Base-by-base conservation (phyloP, 352 stramenopile genomes). In the Phytophthora citricola region DNA sequence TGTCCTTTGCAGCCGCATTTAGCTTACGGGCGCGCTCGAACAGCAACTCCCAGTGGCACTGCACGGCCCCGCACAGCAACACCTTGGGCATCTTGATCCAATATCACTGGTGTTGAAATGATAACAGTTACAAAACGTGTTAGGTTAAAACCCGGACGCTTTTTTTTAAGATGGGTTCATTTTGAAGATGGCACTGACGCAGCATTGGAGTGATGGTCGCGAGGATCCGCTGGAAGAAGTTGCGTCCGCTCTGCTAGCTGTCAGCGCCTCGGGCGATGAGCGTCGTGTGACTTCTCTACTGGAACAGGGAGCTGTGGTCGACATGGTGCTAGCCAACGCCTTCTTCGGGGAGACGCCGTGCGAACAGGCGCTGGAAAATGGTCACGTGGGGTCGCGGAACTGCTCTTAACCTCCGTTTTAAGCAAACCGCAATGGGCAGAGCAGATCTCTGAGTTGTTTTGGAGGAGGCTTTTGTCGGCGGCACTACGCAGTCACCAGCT, bases 1-100 rank as follows among this genome's bases (percentile, higher is more conserved):
- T 70, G 24, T 63, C 70, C 58, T 90, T 92, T 5, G 76, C 63
- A 0, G 71, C 50, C 1, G 74, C 78, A 58, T 92, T 89, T 10
- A 95, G 74, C 66, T 92, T 93, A 24, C 81, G 69, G 46, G 76
- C 79, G 58, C 87, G 87, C 53, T 92, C 80, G 34, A 89, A 89
- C 4, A 95, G 67, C 53, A 81, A 52, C 51, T 78, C 48, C 87
- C 87, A 95, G 12, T 85, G 68, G 38, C 69, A 77, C 39, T 82
- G 61, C 39, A 92, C 81, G 14, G 81, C 76, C 1, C 87, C 87
- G 54, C 87, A 88, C 2, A 95, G 77, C 79, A 95, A 60, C 14
- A 95, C 55, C 66, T 93, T 93, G 32, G 80, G 73, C 87, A 95
- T 94, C 22, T 65, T 36, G 27, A 40, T 53, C 9, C 15, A 53